A percentile compares a stretch with the other conserved stretches of the same genome.
Conservation (phyloP, 2,329 filamentous ascomycete species). For the Triangularia verruculosa region DNA sequence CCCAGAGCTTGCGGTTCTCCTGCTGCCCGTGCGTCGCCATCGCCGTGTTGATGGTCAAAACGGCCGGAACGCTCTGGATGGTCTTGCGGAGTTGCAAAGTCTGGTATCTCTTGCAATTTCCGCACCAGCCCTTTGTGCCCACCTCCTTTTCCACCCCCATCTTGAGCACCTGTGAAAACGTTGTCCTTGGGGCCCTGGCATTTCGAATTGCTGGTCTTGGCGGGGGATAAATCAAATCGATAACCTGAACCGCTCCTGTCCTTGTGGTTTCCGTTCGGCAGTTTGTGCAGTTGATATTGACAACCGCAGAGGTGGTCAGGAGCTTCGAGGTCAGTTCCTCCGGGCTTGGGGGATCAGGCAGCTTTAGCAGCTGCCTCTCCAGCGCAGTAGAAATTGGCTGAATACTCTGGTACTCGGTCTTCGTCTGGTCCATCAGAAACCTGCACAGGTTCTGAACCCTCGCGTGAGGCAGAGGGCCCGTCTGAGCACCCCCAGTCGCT, state of each 20-base stretch:
- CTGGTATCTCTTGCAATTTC: slow-evolving; percentile 85
- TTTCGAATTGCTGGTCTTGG: slow-evolving; percentile 50
- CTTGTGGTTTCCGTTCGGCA: slow-evolving; percentile 84
- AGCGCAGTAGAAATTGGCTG: slow-evolving; percentile 60
- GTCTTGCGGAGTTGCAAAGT: slow-evolving; percentile 81
- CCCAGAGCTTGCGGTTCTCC: slow-evolving; percentile 64
- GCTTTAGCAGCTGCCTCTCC: slow-evolving; percentile 56
- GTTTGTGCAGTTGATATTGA: slow-evolving; percentile 76
- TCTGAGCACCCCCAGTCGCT: slow-evolving; percentile 66
- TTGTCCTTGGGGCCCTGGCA: slow-evolving; percentile 53
- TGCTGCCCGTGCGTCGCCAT: slow-evolving; percentile 69
- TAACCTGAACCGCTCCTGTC: slow-evolving; percentile 75
- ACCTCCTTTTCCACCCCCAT: slow-evolving; percentile 86
- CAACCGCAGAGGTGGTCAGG: slow-evolving; percentile 68
- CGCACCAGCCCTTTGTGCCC: slow-evolving; percentile 89
- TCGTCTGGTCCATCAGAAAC: slow-evolving; percentile 80
- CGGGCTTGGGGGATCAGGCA: slow-evolving; percentile 22
- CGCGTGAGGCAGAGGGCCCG: slow-evolving; percentile 64
- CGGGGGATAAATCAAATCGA: slow-evolving; percentile 78
- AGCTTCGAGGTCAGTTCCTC: slow-evolving; percentile 38
- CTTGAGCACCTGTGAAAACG: slow-evolving; percentile 90
- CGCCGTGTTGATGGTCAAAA: slow-evolving; percentile 86
- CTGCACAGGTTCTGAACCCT: slow-evolving; percentile 85
- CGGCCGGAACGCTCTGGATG: slow-evolving; percentile 75
- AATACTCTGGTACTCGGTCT: slow-evolving; percentile 70